Evolutionary conservation across 1,139 yeast species (phyloP).

Genomic region (Casaregolazyma lundiana): DNA sequence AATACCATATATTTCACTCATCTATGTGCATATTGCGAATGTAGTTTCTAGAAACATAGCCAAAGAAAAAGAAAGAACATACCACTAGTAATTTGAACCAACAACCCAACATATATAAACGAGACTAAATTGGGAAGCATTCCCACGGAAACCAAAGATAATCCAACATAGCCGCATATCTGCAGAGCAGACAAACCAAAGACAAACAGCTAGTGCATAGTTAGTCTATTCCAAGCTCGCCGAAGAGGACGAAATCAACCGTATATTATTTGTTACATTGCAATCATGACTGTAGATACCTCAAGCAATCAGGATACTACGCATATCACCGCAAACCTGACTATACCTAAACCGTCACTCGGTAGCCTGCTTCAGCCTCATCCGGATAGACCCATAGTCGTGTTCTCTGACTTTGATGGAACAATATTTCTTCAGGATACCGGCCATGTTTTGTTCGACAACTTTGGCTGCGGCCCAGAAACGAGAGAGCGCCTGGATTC

Average conservation of each 20-base stretch:
- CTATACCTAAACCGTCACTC: constrained; percentile 30
- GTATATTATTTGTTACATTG: not conserved
- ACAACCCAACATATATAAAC: no score
- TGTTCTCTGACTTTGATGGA: constrained; percentile 43
- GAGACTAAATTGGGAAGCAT: no score
- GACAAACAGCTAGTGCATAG: not conserved
- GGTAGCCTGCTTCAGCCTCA: constrained; percentile 29
- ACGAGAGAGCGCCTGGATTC: constrained; percentile 36
- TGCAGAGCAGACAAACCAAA: not conserved
- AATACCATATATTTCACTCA: no score
- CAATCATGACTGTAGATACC: not conserved
- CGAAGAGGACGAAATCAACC: not conserved
- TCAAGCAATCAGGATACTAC: not conserved
- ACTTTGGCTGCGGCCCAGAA: constrained; percentile 41
- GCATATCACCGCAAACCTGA: constrained; percentile 14
- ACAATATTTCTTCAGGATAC: constrained; percentile 44
- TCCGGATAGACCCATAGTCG: constrained; percentile 32
- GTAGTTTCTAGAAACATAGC: no score
- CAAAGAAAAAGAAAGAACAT: no score
- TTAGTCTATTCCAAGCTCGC: not conserved
- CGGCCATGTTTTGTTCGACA: constrained; percentile 42
- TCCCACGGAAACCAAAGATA: no score
- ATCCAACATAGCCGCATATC: constrained; percentile 1
- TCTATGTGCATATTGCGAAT: no score
- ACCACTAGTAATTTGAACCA: no score